These are phyloP conservation scores for Rubus idaeus DNA, from an alignment of 306 rosid genomes.

Conservation along the genomic window DNA sequence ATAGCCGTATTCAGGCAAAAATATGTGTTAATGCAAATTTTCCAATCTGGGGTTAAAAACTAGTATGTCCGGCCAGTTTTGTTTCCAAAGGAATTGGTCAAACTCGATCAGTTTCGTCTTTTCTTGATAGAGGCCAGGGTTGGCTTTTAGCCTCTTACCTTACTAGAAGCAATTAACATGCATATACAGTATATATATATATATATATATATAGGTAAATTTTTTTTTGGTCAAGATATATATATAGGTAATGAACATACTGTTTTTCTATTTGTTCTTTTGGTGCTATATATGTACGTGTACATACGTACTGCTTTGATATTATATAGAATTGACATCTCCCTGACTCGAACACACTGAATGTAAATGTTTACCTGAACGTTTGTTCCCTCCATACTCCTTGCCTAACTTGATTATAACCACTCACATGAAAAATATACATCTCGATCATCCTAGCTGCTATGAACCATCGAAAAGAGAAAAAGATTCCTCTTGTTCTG, in stretches of 20 bases:
- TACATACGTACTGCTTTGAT: neutral
- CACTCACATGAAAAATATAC: constrained; percentile 53
- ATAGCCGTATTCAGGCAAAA: too few relatives aligned
- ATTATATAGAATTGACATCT: constrained; percentile 57
- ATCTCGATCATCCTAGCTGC: constrained; percentile 24
- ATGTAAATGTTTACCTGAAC: constrained; percentile 60
- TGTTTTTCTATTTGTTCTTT: neutral
- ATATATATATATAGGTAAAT: neutral
- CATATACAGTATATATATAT: neutral
- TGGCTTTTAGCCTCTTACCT: neutral
- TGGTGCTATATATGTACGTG: neutral
- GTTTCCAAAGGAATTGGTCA: too few relatives aligned
- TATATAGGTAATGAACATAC: neutral
- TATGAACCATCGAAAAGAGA: constrained; percentile 17
- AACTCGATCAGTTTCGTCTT: neutral
- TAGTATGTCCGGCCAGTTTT: neutral
- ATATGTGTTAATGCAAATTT: too few relatives aligned
- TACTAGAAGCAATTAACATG: neutral
- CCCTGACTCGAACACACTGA: constrained; percentile 38
- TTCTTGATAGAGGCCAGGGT: neutral
- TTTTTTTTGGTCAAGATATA: too few relatives aligned
- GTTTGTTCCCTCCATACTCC: constrained; percentile 62
- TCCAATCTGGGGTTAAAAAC: neutral
- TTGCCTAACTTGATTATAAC: constrained; percentile 61
- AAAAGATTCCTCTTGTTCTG: constrained; percentile 3